Percentiles rank a stretch among this genome's conserved stretches.
phyloP scores from a whole-genome alignment of 2,329 filamentous ascomycete species.

The Aspergillus tanneri region DNA sequence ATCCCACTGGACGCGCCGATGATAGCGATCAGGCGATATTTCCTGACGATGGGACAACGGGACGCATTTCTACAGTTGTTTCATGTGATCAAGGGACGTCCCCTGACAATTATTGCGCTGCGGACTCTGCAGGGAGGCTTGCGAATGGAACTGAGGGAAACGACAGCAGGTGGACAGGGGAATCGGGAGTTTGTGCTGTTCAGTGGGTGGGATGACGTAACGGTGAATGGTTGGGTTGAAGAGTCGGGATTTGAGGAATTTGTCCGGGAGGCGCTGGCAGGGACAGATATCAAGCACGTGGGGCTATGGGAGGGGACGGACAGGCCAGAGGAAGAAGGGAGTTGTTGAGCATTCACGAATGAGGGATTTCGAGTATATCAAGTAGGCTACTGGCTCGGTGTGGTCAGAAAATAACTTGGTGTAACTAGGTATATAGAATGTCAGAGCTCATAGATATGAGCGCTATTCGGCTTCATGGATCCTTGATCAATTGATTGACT shows the following conservation, averaged over 20 bases:
- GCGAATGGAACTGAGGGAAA: conserved; percentile 37
- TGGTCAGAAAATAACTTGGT: too few relatives aligned
- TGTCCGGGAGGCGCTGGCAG: conserved; percentile 20
- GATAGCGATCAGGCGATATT: conserved; percentile 37
- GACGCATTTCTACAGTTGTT: conserved; percentile 30
- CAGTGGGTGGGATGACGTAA: conserved; percentile 38
- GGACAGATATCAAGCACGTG: conserved; percentile 31
- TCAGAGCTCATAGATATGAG: too few relatives aligned
- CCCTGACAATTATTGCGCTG: conserved; percentile 30
- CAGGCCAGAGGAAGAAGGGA: background rate
- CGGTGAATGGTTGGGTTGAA: too few relatives aligned
- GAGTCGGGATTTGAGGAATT: conserved; percentile 34
- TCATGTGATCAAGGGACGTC: conserved; percentile 21
- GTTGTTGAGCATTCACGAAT: too few relatives aligned
- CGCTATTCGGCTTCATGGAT: too few relatives aligned
- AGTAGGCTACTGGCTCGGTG: too few relatives aligned
- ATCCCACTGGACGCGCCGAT: conserved; percentile 33
- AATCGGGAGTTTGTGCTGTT: conserved; percentile 47
- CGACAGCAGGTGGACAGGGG: conserved; percentile 11
- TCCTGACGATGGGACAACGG: conserved; percentile 24
- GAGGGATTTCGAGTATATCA: too few relatives aligned
- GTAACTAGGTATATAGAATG: too few relatives aligned
- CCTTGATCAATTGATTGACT: too few relatives aligned
- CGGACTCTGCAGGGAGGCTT: conserved; percentile 38
- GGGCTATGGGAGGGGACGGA: background rate